Conservation (phyloP, 2,329 filamentous ascomycete genomes). For the Phialemonium atrogriseum region DNA sequence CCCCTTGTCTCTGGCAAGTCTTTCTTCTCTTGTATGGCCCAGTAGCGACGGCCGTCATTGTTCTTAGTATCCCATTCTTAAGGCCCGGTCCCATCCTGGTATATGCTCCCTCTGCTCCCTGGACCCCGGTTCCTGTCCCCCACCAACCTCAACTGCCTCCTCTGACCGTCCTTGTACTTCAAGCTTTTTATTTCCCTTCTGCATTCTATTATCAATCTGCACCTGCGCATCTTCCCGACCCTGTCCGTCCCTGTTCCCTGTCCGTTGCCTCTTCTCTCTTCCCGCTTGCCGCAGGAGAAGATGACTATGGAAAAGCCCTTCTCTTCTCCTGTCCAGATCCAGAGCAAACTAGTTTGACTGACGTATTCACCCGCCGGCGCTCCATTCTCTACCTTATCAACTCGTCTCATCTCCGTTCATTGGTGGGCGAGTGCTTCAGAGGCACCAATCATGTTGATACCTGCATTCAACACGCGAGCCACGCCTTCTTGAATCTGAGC, state of each 20-base stretch:
- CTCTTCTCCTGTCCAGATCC: slow-evolving; percentile 24
- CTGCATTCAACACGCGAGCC: slow-evolving; percentile 29
- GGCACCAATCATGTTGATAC: slow-evolving; percentile 37
- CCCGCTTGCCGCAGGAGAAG: slow-evolving; percentile 20
- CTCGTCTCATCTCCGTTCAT: slow-evolving; percentile 25
- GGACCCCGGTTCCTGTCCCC: slow-evolving; percentile 12
- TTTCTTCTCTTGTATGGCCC: too few species aligned
- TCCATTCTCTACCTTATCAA: slow-evolving; percentile 19
- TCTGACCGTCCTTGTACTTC: slow-evolving; percentile 10
- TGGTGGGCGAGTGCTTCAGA: slow-evolving; percentile 27
- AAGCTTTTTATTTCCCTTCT: slow-evolving; percentile 7
- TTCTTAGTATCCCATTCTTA: slow-evolving; percentile 10
- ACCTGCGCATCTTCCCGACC: slow-evolving; percentile 11
- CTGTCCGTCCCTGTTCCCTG: slow-evolving; percentile 13
- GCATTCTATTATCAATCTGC: slow-evolving; percentile 9
- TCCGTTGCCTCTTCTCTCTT: slow-evolving; percentile 4
- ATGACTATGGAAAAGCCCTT: slow-evolving; percentile 29
- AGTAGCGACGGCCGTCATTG: slow-evolving; percentile 2
- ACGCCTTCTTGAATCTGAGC: slow-evolving; percentile 26
- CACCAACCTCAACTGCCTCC: slow-evolving; percentile 9
- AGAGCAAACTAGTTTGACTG: slow-evolving; percentile 29
- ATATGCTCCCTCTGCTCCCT: slow-evolving; percentile 7
- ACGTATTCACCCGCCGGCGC: slow-evolving; percentile 25
- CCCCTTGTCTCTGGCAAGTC: not conserved
- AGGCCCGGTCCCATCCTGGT: slow-evolving; percentile 9